These are phyloP conservation scores for Rhodamnia rubescens DNA, from an alignment of 345 rosid species.

Conservation along the genomic window DNA sequence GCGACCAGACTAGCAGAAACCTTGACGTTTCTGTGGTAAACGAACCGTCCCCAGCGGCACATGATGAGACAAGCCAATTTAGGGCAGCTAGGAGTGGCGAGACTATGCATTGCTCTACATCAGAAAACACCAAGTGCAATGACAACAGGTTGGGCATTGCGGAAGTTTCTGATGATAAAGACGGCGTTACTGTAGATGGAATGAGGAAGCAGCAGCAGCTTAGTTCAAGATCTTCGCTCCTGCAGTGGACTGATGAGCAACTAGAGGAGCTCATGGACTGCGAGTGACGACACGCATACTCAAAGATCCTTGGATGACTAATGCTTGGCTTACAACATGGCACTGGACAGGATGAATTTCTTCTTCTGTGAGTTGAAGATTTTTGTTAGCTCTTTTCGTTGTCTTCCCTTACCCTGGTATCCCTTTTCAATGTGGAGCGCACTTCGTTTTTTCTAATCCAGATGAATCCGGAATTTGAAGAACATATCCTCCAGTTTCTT, in stretches of 20 bases:
- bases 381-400: background rate
- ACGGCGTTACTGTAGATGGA: background rate
- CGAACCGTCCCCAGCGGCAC: slow-evolving; percentile 3
- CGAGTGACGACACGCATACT: slow-evolving; percentile 13
- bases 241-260: slow-evolving; percentile 86
- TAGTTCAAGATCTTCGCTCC: slow-evolving; percentile 20
- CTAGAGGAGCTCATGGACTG: slow-evolving; percentile 60
- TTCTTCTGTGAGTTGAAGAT: background rate
- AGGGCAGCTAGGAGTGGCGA: background rate
- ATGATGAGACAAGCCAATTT: slow-evolving; percentile 4
- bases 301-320: background rate
- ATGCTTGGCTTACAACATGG: background rate
- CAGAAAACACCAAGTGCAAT: background rate
- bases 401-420: background rate
- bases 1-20: slow-evolving; percentile 10
- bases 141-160: background rate
- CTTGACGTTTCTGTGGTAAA: slow-evolving; percentile 7
- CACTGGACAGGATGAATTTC: background rate
- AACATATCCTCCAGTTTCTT: background rate
- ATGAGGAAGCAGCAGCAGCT: slow-evolving; percentile 1
- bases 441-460: background rate
- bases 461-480: background rate
- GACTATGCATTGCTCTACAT: background rate
- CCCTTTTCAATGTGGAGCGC: background rate
- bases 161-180: background rate